Evolutionary conservation across 2,329 filamentous ascomycete species (phyloP).

Genomic region (Penicillium freii): DNA sequence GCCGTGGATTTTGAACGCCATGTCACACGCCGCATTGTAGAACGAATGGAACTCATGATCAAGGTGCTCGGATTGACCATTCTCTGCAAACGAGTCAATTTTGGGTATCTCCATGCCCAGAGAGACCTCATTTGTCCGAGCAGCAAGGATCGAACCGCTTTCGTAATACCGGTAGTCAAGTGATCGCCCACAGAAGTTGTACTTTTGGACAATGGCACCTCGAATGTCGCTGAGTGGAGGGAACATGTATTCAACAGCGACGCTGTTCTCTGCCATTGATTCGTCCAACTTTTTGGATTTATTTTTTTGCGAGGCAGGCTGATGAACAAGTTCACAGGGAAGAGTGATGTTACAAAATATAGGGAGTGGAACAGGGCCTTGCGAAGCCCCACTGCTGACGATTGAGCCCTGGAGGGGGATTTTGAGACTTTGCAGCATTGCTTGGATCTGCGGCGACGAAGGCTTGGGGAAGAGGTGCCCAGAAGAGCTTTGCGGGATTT

Average conservation of each 20-base stretch:
- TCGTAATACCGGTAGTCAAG: constrained; percentile 35
- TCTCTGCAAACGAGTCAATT: neutral
- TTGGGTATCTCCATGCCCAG: constrained; percentile 29
- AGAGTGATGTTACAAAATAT: constrained; percentile 33
- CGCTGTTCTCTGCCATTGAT: constrained; percentile 8
- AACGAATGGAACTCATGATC: constrained; percentile 35
- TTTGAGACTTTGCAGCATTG: constrained; percentile 24
- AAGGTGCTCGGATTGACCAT: constrained; percentile 11
- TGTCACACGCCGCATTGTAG: constrained; percentile 37
- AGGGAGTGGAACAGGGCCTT: constrained; percentile 26
- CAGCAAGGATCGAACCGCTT: constrained; percentile 34
- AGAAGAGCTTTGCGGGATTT: constrained; percentile 32
- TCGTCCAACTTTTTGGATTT: neutral
- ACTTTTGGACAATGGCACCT: constrained; percentile 30
- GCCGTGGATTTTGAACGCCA: constrained; percentile 38
- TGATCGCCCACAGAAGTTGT: constrained; percentile 33
- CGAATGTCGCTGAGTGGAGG: constrained; percentile 32
- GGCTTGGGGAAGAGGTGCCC: constrained; percentile 24
- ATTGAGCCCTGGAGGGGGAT: constrained; percentile 23
- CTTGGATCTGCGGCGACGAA: constrained; percentile 4
- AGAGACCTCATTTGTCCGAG: constrained; percentile 32
- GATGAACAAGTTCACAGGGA: constrained; percentile 24
- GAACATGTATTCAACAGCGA: constrained; percentile 36
- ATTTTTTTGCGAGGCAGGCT: neutral
- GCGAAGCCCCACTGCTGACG: constrained; percentile 5